Evolutionary conservation across 129 eudicot species (phyloP).

Genomic region (Heracleum sosnowskyi): DNA sequence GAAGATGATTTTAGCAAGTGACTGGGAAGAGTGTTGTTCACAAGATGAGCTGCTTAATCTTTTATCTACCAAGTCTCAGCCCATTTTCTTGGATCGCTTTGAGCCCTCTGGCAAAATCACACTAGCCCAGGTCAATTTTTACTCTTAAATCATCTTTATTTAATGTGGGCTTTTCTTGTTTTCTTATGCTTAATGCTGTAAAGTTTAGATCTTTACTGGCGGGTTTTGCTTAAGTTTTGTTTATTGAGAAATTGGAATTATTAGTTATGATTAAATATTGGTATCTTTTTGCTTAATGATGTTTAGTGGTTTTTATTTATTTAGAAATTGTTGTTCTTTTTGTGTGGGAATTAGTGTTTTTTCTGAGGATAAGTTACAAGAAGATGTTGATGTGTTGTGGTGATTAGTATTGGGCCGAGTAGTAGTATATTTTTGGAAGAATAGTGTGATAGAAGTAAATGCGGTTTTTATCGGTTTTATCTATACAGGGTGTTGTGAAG

Average conservation of each 20-base stretch:
- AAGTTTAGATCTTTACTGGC: neutral
- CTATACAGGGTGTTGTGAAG: constrained; percentile 46
- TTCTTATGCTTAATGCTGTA: neutral
- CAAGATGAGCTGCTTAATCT: constrained; percentile 40
- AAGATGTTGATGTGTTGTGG: neutral
- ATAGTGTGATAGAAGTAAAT: neutral
- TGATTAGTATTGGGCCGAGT: neutral
- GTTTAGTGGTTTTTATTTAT: too few relatives aligned
- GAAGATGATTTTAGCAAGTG: constrained; percentile 23
- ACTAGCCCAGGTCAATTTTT: constrained; percentile 37
- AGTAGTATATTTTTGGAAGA: neutral
- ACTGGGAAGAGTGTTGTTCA: constrained; percentile 39
- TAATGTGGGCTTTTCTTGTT: neutral
- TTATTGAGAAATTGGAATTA: neutral
- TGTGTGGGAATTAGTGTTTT: too few relatives aligned
- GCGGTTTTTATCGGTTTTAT: neutral
- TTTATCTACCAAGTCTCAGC: constrained; percentile 27
- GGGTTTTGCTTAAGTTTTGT: neutral
- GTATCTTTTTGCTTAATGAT: neutral
- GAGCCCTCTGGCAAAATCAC: constrained; percentile 56
- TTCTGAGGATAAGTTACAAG: neutral
- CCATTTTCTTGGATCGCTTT: constrained; percentile 45
- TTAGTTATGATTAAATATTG: neutral
- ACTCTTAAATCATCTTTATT: neutral
- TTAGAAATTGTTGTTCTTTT: too few relatives aligned